These are phyloP conservation scores for Phyllachora maydis DNA, from an alignment of 2,329 filamentous ascomycete genomes.

Conservation along the genomic window DNA sequence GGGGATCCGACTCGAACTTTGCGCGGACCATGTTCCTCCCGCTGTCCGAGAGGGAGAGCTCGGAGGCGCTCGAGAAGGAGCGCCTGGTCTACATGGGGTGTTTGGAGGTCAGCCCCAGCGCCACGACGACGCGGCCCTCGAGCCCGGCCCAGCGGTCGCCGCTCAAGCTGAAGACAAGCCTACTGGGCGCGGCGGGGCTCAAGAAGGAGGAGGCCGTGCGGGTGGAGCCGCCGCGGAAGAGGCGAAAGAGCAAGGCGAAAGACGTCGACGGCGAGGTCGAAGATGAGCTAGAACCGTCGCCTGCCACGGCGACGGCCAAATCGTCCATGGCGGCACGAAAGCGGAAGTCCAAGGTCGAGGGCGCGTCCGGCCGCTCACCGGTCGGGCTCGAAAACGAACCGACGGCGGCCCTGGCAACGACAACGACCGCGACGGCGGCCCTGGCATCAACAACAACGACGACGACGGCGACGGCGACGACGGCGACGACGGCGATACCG, in stretches of 20 bases:
- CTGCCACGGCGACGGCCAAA: conserved; percentile 7
- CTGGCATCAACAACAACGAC: not conserved
- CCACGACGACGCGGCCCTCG: conserved; percentile 34
- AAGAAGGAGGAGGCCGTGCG: conserved; percentile 14
- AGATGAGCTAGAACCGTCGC: conserved; percentile 17
- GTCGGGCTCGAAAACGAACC: not conserved
- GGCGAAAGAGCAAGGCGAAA: conserved; percentile 32
- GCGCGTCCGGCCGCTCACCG: conserved; percentile 12
- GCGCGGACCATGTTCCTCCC: conserved; percentile 35
- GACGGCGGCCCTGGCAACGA: not conserved
- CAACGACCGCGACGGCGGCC: no score
- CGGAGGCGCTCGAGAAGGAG: conserved; percentile 31
- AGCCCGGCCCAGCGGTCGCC: conserved; percentile 22
- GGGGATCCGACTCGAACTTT: conserved; percentile 51
- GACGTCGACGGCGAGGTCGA: conserved; percentile 17
- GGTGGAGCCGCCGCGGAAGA: conserved; percentile 25
- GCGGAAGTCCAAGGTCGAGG: conserved; percentile 25
- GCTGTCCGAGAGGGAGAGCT: conserved; percentile 31
- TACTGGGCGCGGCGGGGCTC: conserved; percentile 7
- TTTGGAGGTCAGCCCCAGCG: conserved; percentile 34
- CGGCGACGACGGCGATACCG: not conserved
- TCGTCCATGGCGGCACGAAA: conserved; percentile 19
- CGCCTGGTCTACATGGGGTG: conserved; percentile 35
- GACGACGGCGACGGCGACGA: not conserved
- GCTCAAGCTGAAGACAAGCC: conserved; percentile 7